Evolutionary conservation across 208 protist species (phyloP).

Genomic region (Naegleria lovaniensis): DNA sequence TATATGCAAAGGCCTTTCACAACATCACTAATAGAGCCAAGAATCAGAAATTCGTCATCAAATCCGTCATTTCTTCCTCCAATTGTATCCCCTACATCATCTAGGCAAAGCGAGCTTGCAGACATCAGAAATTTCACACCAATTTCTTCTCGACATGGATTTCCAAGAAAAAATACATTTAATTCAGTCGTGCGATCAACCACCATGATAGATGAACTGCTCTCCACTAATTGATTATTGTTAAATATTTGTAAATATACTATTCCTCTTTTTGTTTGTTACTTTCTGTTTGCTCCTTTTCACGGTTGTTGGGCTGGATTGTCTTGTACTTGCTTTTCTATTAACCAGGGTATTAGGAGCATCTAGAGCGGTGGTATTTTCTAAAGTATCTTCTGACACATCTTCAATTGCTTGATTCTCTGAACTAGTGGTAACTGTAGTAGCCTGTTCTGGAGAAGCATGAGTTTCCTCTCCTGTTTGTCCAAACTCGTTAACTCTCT

Average conservation of each 20-base stretch:
- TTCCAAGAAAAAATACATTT: background rate
- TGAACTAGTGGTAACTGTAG: no score
- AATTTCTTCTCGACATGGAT: background rate
- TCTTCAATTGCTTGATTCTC: no score
- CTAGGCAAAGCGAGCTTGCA: background rate
- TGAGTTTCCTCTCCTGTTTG: background rate
- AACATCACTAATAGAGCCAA: background rate
- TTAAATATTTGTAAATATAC: no score
- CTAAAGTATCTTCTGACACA: no score
- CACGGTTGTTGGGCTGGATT: no score
- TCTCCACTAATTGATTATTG: background rate
- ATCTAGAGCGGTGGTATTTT: no score
- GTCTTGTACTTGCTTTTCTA: no score
- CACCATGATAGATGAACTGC: background rate
- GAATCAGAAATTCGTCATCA: background rate
- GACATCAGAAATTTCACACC: background rate
- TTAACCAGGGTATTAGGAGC: no score
- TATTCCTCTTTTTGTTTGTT: no score
- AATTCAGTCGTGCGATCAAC: background rate
- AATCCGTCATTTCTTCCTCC: background rate
- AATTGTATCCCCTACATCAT: background rate
- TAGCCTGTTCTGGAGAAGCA: no score
- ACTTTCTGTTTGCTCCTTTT: no score
- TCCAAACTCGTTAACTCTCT: conserved; percentile 58
- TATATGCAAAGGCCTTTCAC: background rate